Base-by-base conservation (phyloP, 2,329 filamentous ascomycete genomes). In the Phialophora verrucosa region DNA sequence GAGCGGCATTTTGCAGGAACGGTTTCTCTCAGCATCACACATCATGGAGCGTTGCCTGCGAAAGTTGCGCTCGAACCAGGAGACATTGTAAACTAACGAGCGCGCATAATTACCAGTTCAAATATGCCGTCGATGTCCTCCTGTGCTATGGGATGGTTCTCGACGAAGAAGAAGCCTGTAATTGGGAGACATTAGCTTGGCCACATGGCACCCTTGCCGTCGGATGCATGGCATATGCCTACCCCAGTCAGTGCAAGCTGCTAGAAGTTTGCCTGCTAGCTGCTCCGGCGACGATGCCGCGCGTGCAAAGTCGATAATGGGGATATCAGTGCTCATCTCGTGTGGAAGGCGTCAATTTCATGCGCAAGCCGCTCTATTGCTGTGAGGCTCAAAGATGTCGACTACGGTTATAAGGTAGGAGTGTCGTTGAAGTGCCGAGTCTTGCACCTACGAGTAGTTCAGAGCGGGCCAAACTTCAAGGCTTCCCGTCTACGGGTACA, bases 101-200 rank as follows among this genome's bases (percentile, higher is more conserved):
- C 20, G n/a, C 4, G 23, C 63, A 62, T 47, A 25, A 25, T 25
- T 25, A 65, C 86, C 7, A 89, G 81, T 8, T 85, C 84, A 69
- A 87, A 88, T 69, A 88, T 86, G 0, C 79, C 76, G 69, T 88
- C 83, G 3, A 88, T 80, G 73, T 86, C 77, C 35, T 85, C 83
- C 72, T 87, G 83, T 0, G 77, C 78, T 2, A 89, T 77, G 17
- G 85, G 85, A 67, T 84, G 87, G 75, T 88, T 87, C 66, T 81
- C 83, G 29, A 88, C 82, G 69, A 88, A 88, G 77, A 88, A 88
- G 78, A 88, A 85, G 0, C 85, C 84, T 65, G 42, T 20, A 29
- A 38, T 53, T 10, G 5, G 23, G 29, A 31, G 47, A 53, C 11
- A 27, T 65, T n/a, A 62, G 63, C 51, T 62, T 51, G 44, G 44